Percentiles rank a stretch among this genome's conserved stretches.
Evolutionary conservation across 371 early-diverging fungal genomes (phyloP).

Genomic region (Smittium culicis): DNA sequence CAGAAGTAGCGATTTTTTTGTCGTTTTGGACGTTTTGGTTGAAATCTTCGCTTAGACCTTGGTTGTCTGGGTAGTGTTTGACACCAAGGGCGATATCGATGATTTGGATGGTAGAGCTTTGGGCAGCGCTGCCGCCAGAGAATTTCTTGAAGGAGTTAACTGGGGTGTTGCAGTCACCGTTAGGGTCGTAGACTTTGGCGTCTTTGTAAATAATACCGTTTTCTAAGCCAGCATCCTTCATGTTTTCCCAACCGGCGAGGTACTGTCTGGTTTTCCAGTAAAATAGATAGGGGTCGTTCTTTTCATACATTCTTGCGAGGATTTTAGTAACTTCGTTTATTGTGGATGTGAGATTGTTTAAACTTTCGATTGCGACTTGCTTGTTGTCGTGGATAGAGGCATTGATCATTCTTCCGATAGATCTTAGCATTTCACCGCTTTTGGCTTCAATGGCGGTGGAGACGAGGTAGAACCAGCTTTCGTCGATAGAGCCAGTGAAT

Average conservation of each 20-base stretch:
- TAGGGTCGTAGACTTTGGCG: slow-evolving; percentile 34
- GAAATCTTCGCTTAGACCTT: slow-evolving; percentile 14
- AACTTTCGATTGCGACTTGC: slow-evolving; percentile 33
- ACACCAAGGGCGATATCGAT: slow-evolving; percentile 84
- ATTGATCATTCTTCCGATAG: slow-evolving; percentile 40
- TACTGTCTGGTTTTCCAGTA: slow-evolving; percentile 87
- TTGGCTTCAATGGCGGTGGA: slow-evolving; percentile 77
- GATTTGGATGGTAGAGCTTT: slow-evolving; percentile 81
- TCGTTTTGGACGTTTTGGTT: slow-evolving; percentile 10
- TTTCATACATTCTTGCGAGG: slow-evolving; percentile 78
- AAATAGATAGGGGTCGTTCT: slow-evolving; percentile 89
- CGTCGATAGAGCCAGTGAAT: slow-evolving; percentile 79
- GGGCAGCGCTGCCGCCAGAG: slow-evolving; percentile 92
- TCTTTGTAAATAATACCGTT: slow-evolving; percentile 62
- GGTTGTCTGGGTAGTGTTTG: slow-evolving; percentile 62
- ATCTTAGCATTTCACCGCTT: slow-evolving; percentile 62
- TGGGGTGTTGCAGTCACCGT: slow-evolving; percentile 51
- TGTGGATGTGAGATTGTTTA: slow-evolving; percentile 40
- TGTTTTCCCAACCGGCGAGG: slow-evolving; percentile 86
- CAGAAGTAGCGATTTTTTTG: slow-evolving; percentile 16
- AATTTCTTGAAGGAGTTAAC: slow-evolving; percentile 46
- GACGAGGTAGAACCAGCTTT: slow-evolving; percentile 92
- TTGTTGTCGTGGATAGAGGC: slow-evolving; percentile 40
- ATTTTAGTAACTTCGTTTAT: slow-evolving; percentile 46
- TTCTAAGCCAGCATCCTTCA: slow-evolving; percentile 70